phyloP scores from a whole-genome alignment of 805 yeast species.

The Metschnikowia reukaufii region DNA sequence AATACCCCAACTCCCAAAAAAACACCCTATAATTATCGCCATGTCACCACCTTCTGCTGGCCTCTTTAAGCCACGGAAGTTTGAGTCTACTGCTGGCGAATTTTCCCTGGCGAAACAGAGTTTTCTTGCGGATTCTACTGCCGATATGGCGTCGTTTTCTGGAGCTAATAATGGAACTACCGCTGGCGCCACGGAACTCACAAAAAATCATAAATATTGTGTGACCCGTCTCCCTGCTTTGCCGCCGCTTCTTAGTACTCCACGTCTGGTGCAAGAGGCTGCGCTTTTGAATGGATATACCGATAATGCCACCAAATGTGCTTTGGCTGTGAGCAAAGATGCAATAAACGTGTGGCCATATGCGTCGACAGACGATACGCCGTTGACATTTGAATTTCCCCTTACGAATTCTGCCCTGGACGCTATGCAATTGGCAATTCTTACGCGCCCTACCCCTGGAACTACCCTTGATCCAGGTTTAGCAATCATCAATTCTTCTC shows the following conservation, averaged over 20 bases:
- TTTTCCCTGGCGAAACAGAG: slow-evolving; percentile 2
- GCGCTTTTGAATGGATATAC: slow-evolving; percentile 44
- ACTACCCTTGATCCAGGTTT: slow-evolving; percentile 62
- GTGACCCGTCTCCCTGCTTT: slow-evolving; percentile 56
- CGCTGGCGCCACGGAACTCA: slow-evolving; percentile 42
- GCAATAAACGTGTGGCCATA: slow-evolving; percentile 69
- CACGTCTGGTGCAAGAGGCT: slow-evolving; percentile 20
- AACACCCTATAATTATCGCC: not conserved
- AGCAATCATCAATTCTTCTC: slow-evolving; percentile 56
- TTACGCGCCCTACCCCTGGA: slow-evolving; percentile 59
- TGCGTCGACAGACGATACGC: slow-evolving; percentile 57
- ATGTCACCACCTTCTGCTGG: slow-evolving; percentile 8
- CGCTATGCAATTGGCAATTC: slow-evolving; percentile 49
- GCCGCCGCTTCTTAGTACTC: slow-evolving; percentile 40
- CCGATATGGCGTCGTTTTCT: slow-evolving; percentile 9
- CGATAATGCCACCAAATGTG: slow-evolving; percentile 49
- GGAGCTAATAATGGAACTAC: not conserved
- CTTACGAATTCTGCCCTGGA: slow-evolving; percentile 24
- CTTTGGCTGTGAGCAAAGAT: slow-evolving; percentile 49
- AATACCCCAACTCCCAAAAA: not conserved
- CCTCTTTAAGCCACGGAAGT: slow-evolving; percentile 17
- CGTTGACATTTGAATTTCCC: slow-evolving; percentile 57
- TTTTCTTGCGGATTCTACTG: slow-evolving; percentile 17
- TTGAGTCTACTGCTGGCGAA: slow-evolving; percentile 7
- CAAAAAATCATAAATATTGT: slow-evolving; percentile 57